Evolutionary conservation across 352 stramenopile species (phyloP).

Genomic region (Pythium oligandrum): DNA sequence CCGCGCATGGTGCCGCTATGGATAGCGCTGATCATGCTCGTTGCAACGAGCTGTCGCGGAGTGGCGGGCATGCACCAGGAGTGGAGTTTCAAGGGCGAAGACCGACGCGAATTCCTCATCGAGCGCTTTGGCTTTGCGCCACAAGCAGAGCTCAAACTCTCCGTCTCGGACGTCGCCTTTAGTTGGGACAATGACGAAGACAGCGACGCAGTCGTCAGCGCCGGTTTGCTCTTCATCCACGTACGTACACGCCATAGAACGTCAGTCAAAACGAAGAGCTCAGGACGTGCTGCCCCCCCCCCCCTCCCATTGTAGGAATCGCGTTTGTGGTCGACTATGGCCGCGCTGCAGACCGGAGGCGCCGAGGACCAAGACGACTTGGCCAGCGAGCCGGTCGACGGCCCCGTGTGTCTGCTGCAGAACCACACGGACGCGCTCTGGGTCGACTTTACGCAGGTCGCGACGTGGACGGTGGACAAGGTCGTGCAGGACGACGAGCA

Average conservation of each 20-base stretch:
- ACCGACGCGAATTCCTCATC: constrained; percentile 78
- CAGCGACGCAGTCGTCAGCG: constrained; percentile 18
- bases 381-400: constrained; percentile 6
- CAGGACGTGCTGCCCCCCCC: too few relatives aligned
- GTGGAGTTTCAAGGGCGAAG: constrained; percentile 65
- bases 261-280: too few relatives aligned
- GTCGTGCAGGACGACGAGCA: constrained; percentile 21
- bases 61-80: constrained; percentile 63
- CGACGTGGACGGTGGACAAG: constrained; percentile 49
- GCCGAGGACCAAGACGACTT: constrained; percentile 7
- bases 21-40: too few relatives aligned
- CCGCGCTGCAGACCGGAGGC: constrained; percentile 31
- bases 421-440: constrained; percentile 43
- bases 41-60: too few relatives aligned
- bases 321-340: constrained; percentile 38
- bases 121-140: constrained; percentile 87
- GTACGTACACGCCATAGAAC: constrained; percentile 18
- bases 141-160: constrained; percentile 61
- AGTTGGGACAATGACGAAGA: background rate
- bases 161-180: constrained; percentile 49
- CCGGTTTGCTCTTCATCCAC: constrained; percentile 63
- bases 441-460: constrained; percentile 54
- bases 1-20: too few relatives aligned
- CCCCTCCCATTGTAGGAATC: too few relatives aligned
- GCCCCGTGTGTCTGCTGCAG: constrained; percentile 36